These are phyloP conservation scores for Eutypella sp. DNA, from an alignment of 2,329 filamentous ascomycete species.

Conservation along the genomic window DNA sequence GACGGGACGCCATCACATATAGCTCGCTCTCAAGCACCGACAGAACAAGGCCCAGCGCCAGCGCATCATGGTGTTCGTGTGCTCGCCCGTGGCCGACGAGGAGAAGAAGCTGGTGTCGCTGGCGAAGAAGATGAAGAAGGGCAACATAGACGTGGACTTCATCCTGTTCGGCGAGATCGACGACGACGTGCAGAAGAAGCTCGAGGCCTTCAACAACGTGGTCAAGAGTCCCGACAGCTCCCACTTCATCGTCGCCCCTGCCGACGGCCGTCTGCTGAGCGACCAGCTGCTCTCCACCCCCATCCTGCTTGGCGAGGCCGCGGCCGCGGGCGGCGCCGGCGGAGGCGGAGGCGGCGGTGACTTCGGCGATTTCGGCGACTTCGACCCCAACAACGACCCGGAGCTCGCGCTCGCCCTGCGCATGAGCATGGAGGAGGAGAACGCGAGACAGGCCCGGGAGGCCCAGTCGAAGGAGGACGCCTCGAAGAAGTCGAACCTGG, in stretches of 20 bases:
- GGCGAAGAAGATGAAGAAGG: constrained; percentile 99
- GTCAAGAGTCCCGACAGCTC: constrained; percentile 91
- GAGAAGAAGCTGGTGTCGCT: constrained; percentile 85
- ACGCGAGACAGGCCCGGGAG: constrained; percentile 83
- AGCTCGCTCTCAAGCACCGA: constrained; percentile 95
- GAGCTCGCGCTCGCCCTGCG: constrained; percentile 90
- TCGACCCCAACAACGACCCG: constrained; percentile 87
- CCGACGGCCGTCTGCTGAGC: constrained; percentile 85
- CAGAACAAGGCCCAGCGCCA: constrained; percentile 97
- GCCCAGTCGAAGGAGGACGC: constrained; percentile 70
- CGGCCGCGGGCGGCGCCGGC: constrained; percentile 48
- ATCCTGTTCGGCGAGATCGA: constrained; percentile 91
- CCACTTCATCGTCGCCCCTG: constrained; percentile 83
- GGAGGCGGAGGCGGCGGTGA: constrained; percentile 58
- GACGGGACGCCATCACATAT: constrained; percentile 13
- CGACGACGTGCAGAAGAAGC: constrained; percentile 83
- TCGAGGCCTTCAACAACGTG: constrained; percentile 87
- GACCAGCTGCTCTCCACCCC: constrained; percentile 87
- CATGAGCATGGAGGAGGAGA: constrained; percentile 98
- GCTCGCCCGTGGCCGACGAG: constrained; percentile 84
- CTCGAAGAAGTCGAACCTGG: constrained; percentile 70
- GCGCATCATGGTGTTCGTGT: constrained; percentile 95
- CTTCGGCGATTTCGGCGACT: constrained; percentile 76
- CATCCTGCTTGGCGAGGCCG: constrained; percentile 80
- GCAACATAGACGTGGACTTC: constrained; percentile 89